A percentile compares a stretch with the other conserved stretches of the same genome.
phyloP scores from a whole-genome alignment of 371 early-diverging fungal genomes.

The Thermomucor indicae-seudaticae region DNA sequence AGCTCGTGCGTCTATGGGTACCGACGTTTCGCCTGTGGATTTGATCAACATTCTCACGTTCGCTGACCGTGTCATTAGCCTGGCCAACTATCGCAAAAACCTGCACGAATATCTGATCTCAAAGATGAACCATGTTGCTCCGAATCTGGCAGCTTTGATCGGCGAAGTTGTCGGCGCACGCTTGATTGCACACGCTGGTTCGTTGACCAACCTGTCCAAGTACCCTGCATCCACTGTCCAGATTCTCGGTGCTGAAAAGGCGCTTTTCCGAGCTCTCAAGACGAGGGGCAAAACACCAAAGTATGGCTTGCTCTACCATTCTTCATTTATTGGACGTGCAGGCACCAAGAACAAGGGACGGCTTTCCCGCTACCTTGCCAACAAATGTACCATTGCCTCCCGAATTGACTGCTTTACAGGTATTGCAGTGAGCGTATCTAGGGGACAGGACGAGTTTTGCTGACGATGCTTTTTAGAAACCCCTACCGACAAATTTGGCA shows the following conservation, averaged over 20 bases:
- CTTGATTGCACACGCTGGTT: slow-evolving; percentile 95
- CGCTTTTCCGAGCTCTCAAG: slow-evolving; percentile 97
- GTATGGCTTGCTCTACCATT: slow-evolving; percentile 98
- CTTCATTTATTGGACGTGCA: slow-evolving; percentile 93
- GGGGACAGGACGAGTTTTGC: not conserved
- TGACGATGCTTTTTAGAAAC: slow-evolving; percentile 29
- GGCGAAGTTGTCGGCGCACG: slow-evolving; percentile 97
- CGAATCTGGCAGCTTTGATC: slow-evolving; percentile 96
- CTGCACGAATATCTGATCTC: slow-evolving; percentile 88
- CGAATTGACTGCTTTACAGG: slow-evolving; percentile 96
- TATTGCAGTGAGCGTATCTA: not conserved
- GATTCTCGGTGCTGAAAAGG: slow-evolving; percentile 99
- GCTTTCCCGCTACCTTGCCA: slow-evolving; percentile 97
- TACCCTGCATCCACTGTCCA: slow-evolving; percentile 98
- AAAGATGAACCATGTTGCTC: slow-evolving; percentile 97
- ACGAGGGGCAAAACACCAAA: slow-evolving; percentile 98
- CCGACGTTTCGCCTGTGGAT: slow-evolving; percentile 89
- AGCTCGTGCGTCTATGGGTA: slow-evolving; percentile 95
- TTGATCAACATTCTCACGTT: slow-evolving; percentile 93
- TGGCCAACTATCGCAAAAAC: slow-evolving; percentile 89
- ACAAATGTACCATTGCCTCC: slow-evolving; percentile 97
- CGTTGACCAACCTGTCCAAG: slow-evolving; percentile 95
- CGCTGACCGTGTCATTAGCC: slow-evolving; percentile 88
- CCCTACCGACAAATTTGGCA: slow-evolving; percentile 91
- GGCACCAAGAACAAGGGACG: slow-evolving; percentile 98